These are phyloP conservation scores for Aspergillus aculeatus DNA, from an alignment of 2,329 filamentous ascomycete species.

Conservation along the genomic window DNA sequence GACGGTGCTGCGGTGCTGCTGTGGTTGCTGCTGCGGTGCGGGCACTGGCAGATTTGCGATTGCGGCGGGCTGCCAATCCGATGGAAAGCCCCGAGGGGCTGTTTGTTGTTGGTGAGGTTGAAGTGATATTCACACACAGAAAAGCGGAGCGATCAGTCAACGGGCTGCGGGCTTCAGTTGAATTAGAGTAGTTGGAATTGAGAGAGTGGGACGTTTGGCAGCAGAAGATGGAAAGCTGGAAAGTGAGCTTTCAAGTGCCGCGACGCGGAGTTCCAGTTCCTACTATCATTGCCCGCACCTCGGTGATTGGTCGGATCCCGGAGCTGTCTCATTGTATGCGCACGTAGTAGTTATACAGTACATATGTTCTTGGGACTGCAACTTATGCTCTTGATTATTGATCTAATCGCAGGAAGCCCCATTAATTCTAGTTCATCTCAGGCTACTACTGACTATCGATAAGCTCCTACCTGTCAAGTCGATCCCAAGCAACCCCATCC, in stretches of 20 bases:
- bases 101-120: slow-evolving; percentile 11
- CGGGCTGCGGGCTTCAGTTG: too few species aligned
- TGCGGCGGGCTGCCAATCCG: slow-evolving; percentile 13
- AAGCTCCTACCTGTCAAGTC: background rate
- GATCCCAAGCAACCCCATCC: background rate
- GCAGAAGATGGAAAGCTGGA: background rate
- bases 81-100: slow-evolving; percentile 25
- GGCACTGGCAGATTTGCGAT: slow-evolving; percentile 15
- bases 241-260: background rate
- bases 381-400: too few species aligned
- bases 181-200: too few species aligned
- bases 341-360: too few species aligned
- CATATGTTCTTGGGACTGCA: too few species aligned
- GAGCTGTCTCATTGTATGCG: too few species aligned
- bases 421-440: too few species aligned
- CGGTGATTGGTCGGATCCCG: slow-evolving; percentile 3
- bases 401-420: too few species aligned
- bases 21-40: background rate
- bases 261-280: background rate
- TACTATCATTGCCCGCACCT: background rate
- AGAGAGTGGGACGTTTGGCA: too few species aligned
- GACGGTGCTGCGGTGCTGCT: slow-evolving; percentile 12
- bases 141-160: background rate
- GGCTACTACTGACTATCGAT: too few species aligned
- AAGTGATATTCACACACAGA: background rate